phyloP scores from a whole-genome alignment of 192 early-diverging fungal species.

The Kappamyces sp. region DNA sequence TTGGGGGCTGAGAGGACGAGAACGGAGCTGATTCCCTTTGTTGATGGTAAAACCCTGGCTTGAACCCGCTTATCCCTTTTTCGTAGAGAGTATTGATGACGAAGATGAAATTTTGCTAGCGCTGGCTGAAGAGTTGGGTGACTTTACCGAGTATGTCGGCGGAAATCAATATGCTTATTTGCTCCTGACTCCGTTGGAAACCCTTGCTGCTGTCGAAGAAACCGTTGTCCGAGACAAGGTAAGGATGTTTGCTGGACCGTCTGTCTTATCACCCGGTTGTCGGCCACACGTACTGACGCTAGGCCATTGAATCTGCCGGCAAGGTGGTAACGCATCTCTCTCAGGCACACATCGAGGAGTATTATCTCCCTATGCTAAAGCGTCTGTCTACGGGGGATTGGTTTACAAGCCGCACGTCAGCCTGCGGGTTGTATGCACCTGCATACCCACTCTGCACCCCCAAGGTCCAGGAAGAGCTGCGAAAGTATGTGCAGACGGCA shows the following conservation, averaged over 20 bases:
- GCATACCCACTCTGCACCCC: slow-evolving; percentile 68
- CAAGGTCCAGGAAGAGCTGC: slow-evolving; percentile 78
- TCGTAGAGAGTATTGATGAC: slow-evolving; percentile 94
- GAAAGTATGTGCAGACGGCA: slow-evolving; percentile 45
- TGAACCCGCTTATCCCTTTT: no score
- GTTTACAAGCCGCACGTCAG: slow-evolving; percentile 95
- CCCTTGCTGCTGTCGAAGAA: slow-evolving; percentile 95
- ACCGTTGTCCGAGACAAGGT: slow-evolving; percentile 97
- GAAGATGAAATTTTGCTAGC: slow-evolving; percentile 95
- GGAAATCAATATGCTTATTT: slow-evolving; percentile 81
- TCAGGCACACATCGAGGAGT: slow-evolving; percentile 78
- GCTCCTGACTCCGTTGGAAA: slow-evolving; percentile 88
- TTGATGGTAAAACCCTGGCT: slow-evolving; percentile 67
- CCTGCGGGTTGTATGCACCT: slow-evolving; percentile 87
- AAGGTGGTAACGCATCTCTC: slow-evolving; percentile 72
- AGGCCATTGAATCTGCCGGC: slow-evolving; percentile 93
- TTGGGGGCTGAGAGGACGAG: slow-evolving; percentile 92
- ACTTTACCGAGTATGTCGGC: slow-evolving; percentile 89
- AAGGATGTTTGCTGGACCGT: slow-evolving; percentile 18
- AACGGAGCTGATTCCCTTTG: slow-evolving; percentile 93
- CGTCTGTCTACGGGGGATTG: slow-evolving; percentile 90
- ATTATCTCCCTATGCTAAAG: slow-evolving; percentile 86
- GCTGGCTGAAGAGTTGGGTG: slow-evolving; percentile 89
- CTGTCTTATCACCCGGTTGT: no score
- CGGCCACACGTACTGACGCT: background rate